phyloP scores from a whole-genome alignment of 495 filamentous ascomycete genomes.

The Penicillium malachiteum region DNA sequence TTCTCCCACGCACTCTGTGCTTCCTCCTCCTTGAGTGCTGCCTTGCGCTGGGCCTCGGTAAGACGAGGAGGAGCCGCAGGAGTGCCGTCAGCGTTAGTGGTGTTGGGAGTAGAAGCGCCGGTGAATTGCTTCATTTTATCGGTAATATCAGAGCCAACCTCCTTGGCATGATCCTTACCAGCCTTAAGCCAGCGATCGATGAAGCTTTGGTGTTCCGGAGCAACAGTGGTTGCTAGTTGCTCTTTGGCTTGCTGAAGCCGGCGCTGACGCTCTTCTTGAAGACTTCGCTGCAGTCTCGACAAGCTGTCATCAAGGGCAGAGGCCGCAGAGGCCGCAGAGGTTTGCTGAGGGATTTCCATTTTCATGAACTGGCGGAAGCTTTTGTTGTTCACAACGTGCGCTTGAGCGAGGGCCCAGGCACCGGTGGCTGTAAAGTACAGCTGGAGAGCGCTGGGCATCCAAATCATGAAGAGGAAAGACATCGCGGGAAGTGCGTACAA shows the following conservation, averaged over 20 bases:
- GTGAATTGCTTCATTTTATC: slow-evolving; percentile 8
- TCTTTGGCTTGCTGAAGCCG: background rate
- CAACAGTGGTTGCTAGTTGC: background rate
- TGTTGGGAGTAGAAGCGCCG: slow-evolving; percentile 1
- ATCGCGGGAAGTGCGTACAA: slow-evolving; percentile 58
- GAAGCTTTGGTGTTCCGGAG: background rate
- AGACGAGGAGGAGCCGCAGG: slow-evolving; percentile 18
- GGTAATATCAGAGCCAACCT: slow-evolving; percentile 4
- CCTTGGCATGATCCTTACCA: slow-evolving; percentile 9
- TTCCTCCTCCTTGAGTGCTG: slow-evolving; percentile 17
- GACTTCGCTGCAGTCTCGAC: background rate
- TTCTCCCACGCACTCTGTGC: slow-evolving; percentile 13
- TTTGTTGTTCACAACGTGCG: slow-evolving; percentile 44
- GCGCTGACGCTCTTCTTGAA: background rate
- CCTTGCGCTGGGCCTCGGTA: slow-evolving; percentile 15
- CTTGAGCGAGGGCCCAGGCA: slow-evolving; percentile 56
- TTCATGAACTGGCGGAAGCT: slow-evolving; percentile 25
- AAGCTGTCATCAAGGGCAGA: background rate
- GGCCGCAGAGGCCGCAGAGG: background rate
- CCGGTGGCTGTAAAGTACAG: slow-evolving; percentile 66
- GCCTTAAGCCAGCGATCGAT: background rate
- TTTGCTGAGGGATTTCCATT: slow-evolving; percentile 13
- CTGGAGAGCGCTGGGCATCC: slow-evolving; percentile 67
- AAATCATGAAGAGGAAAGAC: slow-evolving; percentile 59
- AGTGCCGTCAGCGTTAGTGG: slow-evolving; percentile 20